A percentile compares a stretch with the other conserved stretches of the same genome.
These are phyloP conservation scores for Ogataea trehaloabstinens DNA, from an alignment of 805 yeast species.

Conservation along the genomic window DNA sequence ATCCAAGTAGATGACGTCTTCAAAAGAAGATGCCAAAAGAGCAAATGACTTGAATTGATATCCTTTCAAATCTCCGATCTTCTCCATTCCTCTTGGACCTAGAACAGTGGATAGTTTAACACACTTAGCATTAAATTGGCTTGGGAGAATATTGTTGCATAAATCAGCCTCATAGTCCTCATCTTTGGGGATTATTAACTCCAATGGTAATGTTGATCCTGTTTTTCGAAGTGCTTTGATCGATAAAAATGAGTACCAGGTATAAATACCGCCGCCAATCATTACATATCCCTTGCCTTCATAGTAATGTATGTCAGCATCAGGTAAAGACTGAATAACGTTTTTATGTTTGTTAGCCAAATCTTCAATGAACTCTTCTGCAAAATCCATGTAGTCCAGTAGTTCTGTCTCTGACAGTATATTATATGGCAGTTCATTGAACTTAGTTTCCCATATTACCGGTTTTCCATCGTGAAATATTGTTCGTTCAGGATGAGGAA, in stretches of 20 bases:
- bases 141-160: conserved; percentile 37
- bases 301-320: conserved; percentile 24
- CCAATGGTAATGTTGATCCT: conserved; percentile 44
- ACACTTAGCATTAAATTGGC: conserved; percentile 40
- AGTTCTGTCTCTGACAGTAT: conserved; percentile 13
- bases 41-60: conserved; percentile 44
- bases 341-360: conserved; percentile 46
- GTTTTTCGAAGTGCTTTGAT: conserved; percentile 40
- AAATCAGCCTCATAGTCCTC: conserved; percentile 40
- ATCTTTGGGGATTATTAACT: conserved; percentile 39
- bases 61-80: conserved; percentile 26
- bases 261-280: conserved; percentile 43
- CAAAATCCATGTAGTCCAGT: conserved; percentile 22
- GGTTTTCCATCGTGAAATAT: conserved; percentile 20
- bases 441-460: conserved; percentile 20
- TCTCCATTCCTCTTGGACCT: conserved; percentile 24
- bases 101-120: conserved; percentile 36
- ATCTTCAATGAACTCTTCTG: conserved; percentile 40
- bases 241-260: conserved; percentile 40
- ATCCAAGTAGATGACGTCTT: conserved; percentile 43
- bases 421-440: conserved; percentile 17
- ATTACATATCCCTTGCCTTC: conserved; percentile 35
- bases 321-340: conserved; percentile 48
- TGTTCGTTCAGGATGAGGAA: conserved; percentile 20
- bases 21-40: conserved; percentile 43